Base-by-base conservation (phyloP, 2,329 filamentous ascomycete species). In the Clarireedia sp. region DNA sequence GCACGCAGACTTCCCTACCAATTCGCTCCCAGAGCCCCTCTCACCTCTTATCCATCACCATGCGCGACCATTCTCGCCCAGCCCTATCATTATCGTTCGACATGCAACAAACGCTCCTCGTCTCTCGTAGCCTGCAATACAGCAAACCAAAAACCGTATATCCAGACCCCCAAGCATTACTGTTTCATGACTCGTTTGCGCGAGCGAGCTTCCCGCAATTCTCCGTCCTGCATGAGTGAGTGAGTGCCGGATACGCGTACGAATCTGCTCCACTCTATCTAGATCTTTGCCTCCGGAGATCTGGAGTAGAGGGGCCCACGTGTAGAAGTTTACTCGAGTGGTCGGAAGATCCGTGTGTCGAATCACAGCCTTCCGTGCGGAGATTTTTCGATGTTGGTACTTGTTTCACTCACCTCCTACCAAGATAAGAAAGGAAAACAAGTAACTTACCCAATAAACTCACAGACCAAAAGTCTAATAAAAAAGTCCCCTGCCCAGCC, bases 51-150 rank as follows among this genome's bases (percentile, higher is more conserved):
- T 21, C 41, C n/a, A 45, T 10, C 17, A 21, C 12, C 21, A 19
- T 6, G 17, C 21, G 19, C 41, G 12, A 45, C 12, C 9, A 38
- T 52, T 52, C 24, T 52, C 50, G 50, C 50, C 50, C 50, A 52
- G 50, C 41, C 50, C 41, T 26, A 5, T n/a, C 44, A 19, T 52
- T 52, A 52, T 52, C 50, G 50, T 52, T 23, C 41, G 50, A 52
- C 50, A 7, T 52, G 50, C 50, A 52, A 52, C 50, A 52, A 52
- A 52, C 37, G 23, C n/a, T 12, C 5, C 26, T 36, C 16, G 8
- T 5, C 17, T 16, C 33, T 17, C 19, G 23, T 19, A 16, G 17
- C 14, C 19, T 12, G 16, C 36, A 14, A 24, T 50, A n/a, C 48
- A 9, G 8, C 44, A n/a, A 26, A n/a, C 16, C 8, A 21, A 16